phyloP scores from a whole-genome alignment of 352 stramenopile genomes.

The Globisporangium takayamanum region DNA sequence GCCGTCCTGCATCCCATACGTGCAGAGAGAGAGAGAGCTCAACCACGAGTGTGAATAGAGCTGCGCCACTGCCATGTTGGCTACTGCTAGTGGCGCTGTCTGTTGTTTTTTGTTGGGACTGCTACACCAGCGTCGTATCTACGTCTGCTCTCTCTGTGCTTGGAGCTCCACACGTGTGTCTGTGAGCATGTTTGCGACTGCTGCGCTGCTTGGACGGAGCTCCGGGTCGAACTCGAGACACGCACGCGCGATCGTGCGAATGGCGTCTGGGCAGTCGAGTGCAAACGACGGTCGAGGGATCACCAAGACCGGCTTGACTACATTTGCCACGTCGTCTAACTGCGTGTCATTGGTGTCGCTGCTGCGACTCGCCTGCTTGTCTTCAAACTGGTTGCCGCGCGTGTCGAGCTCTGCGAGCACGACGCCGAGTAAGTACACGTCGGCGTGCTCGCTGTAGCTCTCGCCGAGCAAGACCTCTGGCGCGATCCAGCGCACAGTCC shows the following conservation, averaged over 20 bases:
- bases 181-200: slow-evolving; percentile 74
- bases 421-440: slow-evolving; percentile 87
- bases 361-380: slow-evolving; percentile 60
- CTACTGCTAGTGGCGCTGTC: too few relatives aligned
- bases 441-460: slow-evolving; percentile 81
- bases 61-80: too few relatives aligned
- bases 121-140: too few relatives aligned
- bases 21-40: not conserved
- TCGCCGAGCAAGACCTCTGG: slow-evolving; percentile 85
- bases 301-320: slow-evolving; percentile 70
- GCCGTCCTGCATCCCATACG: not conserved
- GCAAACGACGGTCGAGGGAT: slow-evolving; percentile 42
- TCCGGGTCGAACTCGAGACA: slow-evolving; percentile 82
- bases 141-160: slow-evolving; percentile 4
- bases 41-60: not conserved
- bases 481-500: slow-evolving; percentile 80
- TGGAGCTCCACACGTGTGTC: slow-evolving; percentile 59
- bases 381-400: slow-evolving; percentile 72
- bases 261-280: slow-evolving; percentile 31
- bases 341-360: slow-evolving; percentile 45
- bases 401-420: slow-evolving; percentile 84
- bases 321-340: slow-evolving; percentile 75
- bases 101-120: too few relatives aligned
- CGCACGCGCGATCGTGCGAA: slow-evolving; percentile 66
- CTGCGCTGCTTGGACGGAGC: slow-evolving; percentile 63